A percentile compares a stretch with the other conserved stretches of the same genome.
These are phyloP conservation scores for Aaosphaeria pasadenensis DNA, from an alignment of 2,329 filamentous ascomycete species.

Conservation along the genomic window DNA sequence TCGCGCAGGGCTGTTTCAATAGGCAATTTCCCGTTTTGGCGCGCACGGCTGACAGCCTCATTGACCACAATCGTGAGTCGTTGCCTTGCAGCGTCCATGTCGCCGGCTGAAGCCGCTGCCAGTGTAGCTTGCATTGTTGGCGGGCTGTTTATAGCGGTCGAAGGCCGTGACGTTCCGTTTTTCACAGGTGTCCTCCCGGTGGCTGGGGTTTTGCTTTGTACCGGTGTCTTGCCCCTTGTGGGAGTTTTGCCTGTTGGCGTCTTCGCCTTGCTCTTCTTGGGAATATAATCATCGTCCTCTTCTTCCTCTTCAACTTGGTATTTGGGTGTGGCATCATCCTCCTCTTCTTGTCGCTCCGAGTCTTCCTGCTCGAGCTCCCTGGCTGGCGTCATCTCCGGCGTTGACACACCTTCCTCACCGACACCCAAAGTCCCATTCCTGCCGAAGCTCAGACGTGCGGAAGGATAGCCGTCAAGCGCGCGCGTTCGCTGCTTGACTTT, in stretches of 20 bases:
- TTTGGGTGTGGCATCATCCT: slow-evolving; percentile 24
- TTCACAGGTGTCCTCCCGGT: slow-evolving; percentile 26
- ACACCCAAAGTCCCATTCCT: slow-evolving; percentile 39
- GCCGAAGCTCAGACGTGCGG: slow-evolving; percentile 38
- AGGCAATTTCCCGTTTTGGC: slow-evolving; percentile 21
- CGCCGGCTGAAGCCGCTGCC: not conserved
- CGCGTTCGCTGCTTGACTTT: slow-evolving; percentile 58
- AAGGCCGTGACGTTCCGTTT: slow-evolving; percentile 11
- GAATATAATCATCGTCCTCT: slow-evolving; percentile 47
- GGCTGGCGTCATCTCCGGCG: slow-evolving; percentile 45
- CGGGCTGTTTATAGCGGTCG: not conserved
- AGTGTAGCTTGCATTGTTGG: not conserved
- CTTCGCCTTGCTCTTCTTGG: slow-evolving; percentile 34
- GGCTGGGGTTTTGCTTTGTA: slow-evolving; percentile 32
- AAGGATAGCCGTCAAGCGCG: slow-evolving; percentile 35
- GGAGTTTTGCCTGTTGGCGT: slow-evolving; percentile 16
- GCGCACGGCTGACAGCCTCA: slow-evolving; percentile 40
- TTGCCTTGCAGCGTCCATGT: slow-evolving; percentile 11
- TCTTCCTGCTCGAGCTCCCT: slow-evolving; percentile 39
- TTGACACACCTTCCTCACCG: slow-evolving; percentile 42
- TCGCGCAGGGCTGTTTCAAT: slow-evolving; percentile 39
- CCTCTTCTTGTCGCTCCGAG: slow-evolving; percentile 38
- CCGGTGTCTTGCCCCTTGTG: slow-evolving; percentile 22
- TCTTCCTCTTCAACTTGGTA: slow-evolving; percentile 39
- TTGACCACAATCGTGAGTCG: slow-evolving; percentile 38